Evolutionary conservation across 2,329 filamentous ascomycete genomes (phyloP), one percentile per base, ranked within the genome.

Genomic region (Cordyceps militaris): DNA sequence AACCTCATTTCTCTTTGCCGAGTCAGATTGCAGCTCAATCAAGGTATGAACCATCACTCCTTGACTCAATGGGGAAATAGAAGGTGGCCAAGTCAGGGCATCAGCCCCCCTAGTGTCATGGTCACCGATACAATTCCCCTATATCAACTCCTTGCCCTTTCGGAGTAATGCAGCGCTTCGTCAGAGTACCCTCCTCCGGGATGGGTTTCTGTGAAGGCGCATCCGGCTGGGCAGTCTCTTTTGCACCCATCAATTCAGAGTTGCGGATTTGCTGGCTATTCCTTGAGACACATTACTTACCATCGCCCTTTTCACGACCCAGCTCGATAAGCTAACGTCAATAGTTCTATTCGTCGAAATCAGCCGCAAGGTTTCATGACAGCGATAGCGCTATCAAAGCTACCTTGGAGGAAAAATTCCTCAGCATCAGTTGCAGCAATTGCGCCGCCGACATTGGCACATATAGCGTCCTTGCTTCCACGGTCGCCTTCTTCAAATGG

Each of bases 121-220:
- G 76, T 72, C 78, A 84, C 78, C 83, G 84, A 87, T 87, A 87
- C 84, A 83, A 81, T 73, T 82, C 78, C 82, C 84, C 84, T 66
- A 87, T 64, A 87, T 70, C 60, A 74, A 82, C 52, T 60, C 56
- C 42, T 62, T 56, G 38, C 40, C 58, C 67, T 63, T 60, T 65
- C 57, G 63, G 64, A 61, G 59, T 50, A 36, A 46, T 47, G 57
- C 65, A 66, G 64, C 52, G 44, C n/a, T 44, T 53, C 28, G 28
- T 61, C 50, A 42, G 60, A 59, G 65, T 69, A 73, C 66, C 70
- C 77, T 78, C 74, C 70, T 58, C 58, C 66, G 40, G 66, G 73
- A 74, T 63, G 77, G 80, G 77, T 76, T n/a, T 63, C 61, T 59
- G 23, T 23, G 21, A 51, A n/a, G 47, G 30, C 23, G 55, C 16